Percentiles rank a stretch among this genome's conserved stretches.
These are phyloP conservation scores for Nothophoma quercina DNA, from an alignment of 2,329 filamentous ascomycete genomes.

Conservation along the genomic window DNA sequence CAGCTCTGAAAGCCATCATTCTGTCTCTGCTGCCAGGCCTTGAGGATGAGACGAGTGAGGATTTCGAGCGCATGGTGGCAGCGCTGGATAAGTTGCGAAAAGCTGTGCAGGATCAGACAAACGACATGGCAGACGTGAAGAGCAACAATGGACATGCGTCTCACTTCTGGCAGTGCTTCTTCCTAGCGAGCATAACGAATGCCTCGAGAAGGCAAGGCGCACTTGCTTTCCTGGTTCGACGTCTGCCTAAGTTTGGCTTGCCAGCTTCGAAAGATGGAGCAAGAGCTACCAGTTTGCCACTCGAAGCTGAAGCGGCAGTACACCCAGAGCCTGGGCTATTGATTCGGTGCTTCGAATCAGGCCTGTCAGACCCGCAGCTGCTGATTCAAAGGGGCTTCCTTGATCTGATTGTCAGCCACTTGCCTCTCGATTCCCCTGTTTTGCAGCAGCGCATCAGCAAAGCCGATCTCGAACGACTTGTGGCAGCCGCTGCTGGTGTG, in stretches of 20 bases:
- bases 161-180: constrained; percentile 99
- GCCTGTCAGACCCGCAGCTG: constrained; percentile 84
- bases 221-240: constrained; percentile 82
- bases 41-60: constrained; percentile 96
- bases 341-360: constrained; percentile 89
- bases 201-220: constrained; percentile 84
- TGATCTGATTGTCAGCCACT: constrained; percentile 87
- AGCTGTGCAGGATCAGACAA: constrained; percentile 64
- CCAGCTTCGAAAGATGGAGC: constrained; percentile 20
- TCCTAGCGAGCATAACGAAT: constrained; percentile 90
- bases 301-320: constrained; percentile 71
- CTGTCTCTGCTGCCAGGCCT: constrained; percentile 88
- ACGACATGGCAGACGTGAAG: constrained; percentile 53
- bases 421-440: constrained; percentile 83
- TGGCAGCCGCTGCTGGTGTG: constrained; percentile 84
- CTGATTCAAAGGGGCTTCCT: constrained; percentile 94
- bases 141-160: constrained; percentile 66
- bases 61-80: constrained; percentile 86
- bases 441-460: constrained; percentile 76
- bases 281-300: constrained; percentile 49
- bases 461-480: constrained; percentile 80
- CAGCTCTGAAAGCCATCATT: constrained; percentile 89
- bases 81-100: constrained; percentile 80
- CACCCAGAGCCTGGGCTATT: constrained; percentile 91
- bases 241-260: constrained; percentile 74